Percentiles rank a stretch among this genome's conserved stretches.
These are phyloP conservation scores for Chamaecyparis obtusa DNA, from an alignment of 75 land plant species.

Conservation along the genomic window DNA sequence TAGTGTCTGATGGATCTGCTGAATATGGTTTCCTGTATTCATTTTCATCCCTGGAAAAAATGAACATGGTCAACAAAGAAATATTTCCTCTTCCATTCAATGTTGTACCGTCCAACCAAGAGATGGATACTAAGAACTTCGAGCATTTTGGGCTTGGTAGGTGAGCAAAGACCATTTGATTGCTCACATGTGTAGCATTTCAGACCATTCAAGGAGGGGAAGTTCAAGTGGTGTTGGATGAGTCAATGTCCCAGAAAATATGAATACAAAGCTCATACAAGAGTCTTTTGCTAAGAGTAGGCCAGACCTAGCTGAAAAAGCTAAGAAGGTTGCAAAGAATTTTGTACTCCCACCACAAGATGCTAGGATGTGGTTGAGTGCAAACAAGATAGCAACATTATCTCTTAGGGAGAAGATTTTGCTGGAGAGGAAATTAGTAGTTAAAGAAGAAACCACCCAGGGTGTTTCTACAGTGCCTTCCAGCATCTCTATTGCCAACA, in stretches of 20 bases:
- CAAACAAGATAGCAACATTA: conserved; percentile 28
- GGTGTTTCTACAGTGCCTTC: not conserved
- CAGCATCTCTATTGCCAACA: conserved; percentile 2
- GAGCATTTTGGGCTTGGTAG: not conserved
- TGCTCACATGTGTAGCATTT: conserved; percentile 5
- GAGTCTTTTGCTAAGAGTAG: not conserved
- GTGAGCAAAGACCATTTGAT: not conserved
- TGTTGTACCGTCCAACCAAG: not conserved
- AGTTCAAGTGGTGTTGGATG: conserved; percentile 17
- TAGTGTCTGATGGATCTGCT: not conserved
- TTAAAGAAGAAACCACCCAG: not conserved
- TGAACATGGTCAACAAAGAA: conserved; percentile 20
- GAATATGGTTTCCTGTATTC: conserved; percentile 24
- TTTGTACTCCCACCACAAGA: not conserved
- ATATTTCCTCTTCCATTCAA: conserved; percentile 30
- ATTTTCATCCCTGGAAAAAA: conserved; percentile 22
- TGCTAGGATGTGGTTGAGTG: not conserved
- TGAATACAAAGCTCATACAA: conserved; percentile 7
- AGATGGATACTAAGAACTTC: not conserved
- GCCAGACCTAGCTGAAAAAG: conserved; percentile 11
- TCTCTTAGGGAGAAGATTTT: conserved; percentile 16
- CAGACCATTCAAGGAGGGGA: not conserved
- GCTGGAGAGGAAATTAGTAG: conserved; percentile 7
- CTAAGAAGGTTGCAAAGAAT: not conserved
- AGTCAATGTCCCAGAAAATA: conserved; percentile 14